Evolutionary conservation across 345 rosid genomes (phyloP).

Genomic region (Populus tremula): DNA sequence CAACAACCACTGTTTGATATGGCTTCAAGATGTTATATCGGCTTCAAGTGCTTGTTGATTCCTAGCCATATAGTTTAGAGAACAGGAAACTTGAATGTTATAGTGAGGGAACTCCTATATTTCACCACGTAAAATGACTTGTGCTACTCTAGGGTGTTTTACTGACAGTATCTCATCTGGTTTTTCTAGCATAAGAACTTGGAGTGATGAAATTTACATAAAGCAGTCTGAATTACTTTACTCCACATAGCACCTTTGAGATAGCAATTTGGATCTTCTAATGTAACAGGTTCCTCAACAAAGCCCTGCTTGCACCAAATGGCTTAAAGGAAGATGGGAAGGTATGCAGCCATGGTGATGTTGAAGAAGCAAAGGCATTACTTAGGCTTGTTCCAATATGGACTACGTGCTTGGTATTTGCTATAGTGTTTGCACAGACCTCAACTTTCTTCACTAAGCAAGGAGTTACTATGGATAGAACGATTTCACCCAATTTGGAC

Average conservation of each 20-base stretch:
- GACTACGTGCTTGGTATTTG: conserved; percentile 20
- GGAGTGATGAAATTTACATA: background rate
- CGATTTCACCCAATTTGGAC: conserved; percentile 4
- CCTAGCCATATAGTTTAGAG: background rate
- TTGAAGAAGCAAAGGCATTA: conserved; percentile 26
- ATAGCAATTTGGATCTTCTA: background rate
- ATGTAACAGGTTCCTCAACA: conserved; percentile 23
- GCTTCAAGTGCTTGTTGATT: background rate
- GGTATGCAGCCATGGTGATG: conserved; percentile 12
- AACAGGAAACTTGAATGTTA: background rate
- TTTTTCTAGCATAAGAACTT: background rate
- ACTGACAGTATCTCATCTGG: background rate
- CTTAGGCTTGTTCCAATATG: conserved; percentile 30
- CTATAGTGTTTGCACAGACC: conserved; percentile 17
- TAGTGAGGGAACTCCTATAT: background rate
- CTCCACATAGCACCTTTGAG: background rate
- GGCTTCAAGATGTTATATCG: background rate
- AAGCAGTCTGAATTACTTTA: background rate
- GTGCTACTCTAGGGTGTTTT: background rate
- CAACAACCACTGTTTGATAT: background rate
- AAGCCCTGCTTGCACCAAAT: conserved; percentile 19
- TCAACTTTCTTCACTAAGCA: conserved; percentile 29
- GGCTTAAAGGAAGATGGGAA: conserved; percentile 7
- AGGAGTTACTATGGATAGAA: conserved; percentile 28
- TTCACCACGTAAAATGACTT: background rate